A percentile compares a stretch with the other conserved stretches of the same genome.
Evolutionary conservation across 257 asterid species (phyloP).

Genomic region (Lantana camara): DNA sequence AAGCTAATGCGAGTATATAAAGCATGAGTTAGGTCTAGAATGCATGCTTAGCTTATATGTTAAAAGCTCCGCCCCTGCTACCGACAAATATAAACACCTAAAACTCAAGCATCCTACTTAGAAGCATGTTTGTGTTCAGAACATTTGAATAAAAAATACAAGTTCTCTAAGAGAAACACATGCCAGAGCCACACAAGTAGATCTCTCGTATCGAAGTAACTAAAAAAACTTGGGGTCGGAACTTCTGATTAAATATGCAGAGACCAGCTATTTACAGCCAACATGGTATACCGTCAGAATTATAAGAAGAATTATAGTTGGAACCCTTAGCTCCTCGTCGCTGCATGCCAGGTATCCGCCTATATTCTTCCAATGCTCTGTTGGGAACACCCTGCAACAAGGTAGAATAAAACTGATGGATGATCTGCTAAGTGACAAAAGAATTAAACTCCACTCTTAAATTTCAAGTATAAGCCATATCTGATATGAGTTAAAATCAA

Average conservation of each 20-base stretch:
- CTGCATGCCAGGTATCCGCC: slow-evolving; percentile 42
- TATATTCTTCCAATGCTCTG: slow-evolving; percentile 24
- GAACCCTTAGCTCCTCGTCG: slow-evolving; percentile 42
- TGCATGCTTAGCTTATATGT: not conserved
- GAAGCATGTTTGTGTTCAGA: not conserved
- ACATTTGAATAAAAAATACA: slow-evolving; percentile 8
- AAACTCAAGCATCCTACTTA: slow-evolving; percentile 3
- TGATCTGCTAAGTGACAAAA: not conserved
- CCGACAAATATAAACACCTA: not conserved
- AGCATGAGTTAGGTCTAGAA: not conserved
- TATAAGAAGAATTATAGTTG: slow-evolving; percentile 33
- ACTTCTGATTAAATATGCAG: not conserved
- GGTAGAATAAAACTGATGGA: slow-evolving; percentile 10
- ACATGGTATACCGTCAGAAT: slow-evolving; percentile 38
- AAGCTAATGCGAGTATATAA: not conserved
- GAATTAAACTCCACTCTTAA: not conserved
- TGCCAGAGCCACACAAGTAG: not conserved
- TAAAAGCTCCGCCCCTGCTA: not conserved
- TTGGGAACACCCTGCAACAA: slow-evolving; percentile 38
- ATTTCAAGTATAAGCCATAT: not conserved
- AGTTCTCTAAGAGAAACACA: not conserved
- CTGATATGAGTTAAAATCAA: not conserved
- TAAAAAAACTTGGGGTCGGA: not conserved
- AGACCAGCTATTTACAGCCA: not conserved
- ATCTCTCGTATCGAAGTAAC: not conserved